phyloP scores from a whole-genome alignment of 1,284 basidiomycete genomes.

The Apiotrichum brassicae region DNA sequence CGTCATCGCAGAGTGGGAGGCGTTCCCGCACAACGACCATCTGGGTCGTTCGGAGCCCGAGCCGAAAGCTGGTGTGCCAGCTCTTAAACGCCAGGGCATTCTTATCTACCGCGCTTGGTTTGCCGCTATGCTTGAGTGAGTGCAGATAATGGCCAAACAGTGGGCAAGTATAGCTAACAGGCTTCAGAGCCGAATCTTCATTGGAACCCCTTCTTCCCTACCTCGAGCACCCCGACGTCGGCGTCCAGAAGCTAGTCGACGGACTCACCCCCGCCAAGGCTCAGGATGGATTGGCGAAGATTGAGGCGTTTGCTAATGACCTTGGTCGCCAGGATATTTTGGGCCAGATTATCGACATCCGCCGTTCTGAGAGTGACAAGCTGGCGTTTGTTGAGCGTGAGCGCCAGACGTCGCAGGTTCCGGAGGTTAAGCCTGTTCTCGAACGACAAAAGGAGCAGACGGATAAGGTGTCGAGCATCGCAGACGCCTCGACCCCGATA shows the following conservation, averaged over 20 bases:
- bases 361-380: conserved; percentile 19
- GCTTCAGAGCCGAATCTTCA: conserved; percentile 25
- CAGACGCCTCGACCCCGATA: too few species aligned
- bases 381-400: conserved; percentile 1
- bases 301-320: conserved; percentile 21
- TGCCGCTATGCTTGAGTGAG: conserved; percentile 34
- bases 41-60: too few species aligned
- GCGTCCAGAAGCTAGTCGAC: conserved; percentile 17
- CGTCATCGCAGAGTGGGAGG: conserved; percentile 29
- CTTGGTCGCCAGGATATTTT: conserved; percentile 16
- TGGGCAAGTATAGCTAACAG: neutral
- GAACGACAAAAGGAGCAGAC: conserved; percentile 12
- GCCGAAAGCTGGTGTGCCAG: conserved; percentile 5
- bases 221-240: conserved; percentile 16
- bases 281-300: conserved; percentile 24
- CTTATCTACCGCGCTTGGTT: conserved; percentile 44
- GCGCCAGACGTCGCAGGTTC: conserved; percentile 19
- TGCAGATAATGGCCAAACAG: neutral
- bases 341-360: conserved; percentile 20
- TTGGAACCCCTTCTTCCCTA: conserved; percentile 33
- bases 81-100: conserved; percentile 29
- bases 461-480: neutral
- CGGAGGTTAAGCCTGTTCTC: conserved; percentile 34
- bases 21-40: neutral
- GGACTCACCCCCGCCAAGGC: conserved; percentile 26